A percentile compares a stretch with the other conserved stretches of the same genome.
Evolutionary conservation across 345 rosid genomes (phyloP).

Genomic region (Eucalyptus pumila): DNA sequence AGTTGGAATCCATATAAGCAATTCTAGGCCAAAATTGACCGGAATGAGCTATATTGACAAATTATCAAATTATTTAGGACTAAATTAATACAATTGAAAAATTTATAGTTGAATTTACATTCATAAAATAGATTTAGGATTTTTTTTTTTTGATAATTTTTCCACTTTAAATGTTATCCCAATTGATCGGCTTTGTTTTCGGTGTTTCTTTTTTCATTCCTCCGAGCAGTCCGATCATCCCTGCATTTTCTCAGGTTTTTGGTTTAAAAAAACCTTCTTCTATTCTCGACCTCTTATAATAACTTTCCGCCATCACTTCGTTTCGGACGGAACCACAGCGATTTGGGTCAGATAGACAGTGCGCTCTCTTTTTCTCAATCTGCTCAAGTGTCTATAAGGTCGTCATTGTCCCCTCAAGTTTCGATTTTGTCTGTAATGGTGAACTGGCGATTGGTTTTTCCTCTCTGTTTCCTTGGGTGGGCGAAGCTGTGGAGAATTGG

Average conservation of each 20-base stretch:
- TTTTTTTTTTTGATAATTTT: neutral
- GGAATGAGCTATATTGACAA: too few relatives aligned
- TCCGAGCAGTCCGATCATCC: neutral
- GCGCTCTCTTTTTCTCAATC: neutral
- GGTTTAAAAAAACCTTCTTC: neutral
- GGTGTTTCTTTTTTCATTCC: neutral
- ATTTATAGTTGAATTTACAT: too few relatives aligned
- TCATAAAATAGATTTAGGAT: too few relatives aligned
- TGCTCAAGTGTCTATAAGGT: neutral
- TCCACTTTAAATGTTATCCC: neutral
- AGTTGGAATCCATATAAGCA: too few relatives aligned
- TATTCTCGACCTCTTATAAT: neutral
- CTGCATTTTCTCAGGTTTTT: neutral
- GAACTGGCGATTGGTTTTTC: neutral
- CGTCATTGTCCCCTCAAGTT: neutral
- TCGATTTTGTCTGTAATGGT: neutral
- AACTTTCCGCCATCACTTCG: neutral
- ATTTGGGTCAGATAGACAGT: neutral
- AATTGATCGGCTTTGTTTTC: neutral
- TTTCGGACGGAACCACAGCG: neutral
- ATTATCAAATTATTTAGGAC: too few relatives aligned
- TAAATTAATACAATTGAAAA: too few relatives aligned
- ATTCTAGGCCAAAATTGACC: too few relatives aligned
- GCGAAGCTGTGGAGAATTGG: constrained; percentile 20
- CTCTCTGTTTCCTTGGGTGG: neutral